These are phyloP conservation scores for Colletotrichum echinochloae DNA, from an alignment of 2,329 filamentous ascomycete species.

Conservation along the genomic window DNA sequence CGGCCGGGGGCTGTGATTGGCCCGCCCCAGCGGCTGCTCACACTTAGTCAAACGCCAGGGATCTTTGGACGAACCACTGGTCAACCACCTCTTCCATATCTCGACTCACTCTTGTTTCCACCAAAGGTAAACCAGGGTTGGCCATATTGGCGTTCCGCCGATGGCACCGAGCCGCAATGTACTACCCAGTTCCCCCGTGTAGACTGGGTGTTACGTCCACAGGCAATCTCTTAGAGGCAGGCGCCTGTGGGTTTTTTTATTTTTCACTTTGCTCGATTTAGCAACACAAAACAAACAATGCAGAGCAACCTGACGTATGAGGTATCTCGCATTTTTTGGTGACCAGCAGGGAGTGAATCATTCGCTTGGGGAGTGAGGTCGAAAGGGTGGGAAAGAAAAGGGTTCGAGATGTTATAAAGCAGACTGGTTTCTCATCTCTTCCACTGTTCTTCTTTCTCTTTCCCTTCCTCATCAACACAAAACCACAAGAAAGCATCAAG, in stretches of 20 bases:
- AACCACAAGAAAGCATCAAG: conserved; percentile 24
- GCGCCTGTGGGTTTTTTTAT: background rate
- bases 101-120: background rate
- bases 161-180: too few species aligned
- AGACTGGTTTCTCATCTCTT: background rate
- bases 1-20: conserved; percentile 33
- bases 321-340: background rate
- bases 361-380: background rate
- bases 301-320: background rate
- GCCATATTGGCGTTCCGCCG: too few species aligned
- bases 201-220: too few species aligned
- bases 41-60: conserved; percentile 23
- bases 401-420: conserved; percentile 33
- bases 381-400: background rate
- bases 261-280: conserved; percentile 36
- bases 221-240: too few species aligned
- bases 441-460: background rate
- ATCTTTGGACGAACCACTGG: conserved; percentile 4
- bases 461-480: conserved; percentile 22
- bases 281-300: conserved; percentile 34
- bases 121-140: conserved; percentile 1
- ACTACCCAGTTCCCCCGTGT: too few species aligned
- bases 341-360: background rate
- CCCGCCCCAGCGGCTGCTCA: conserved; percentile 35
- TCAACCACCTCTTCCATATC: background rate